Evolutionary conservation across 768 basidiomycete species (phyloP).

Genomic region (Trichaptum fuscoviolaceum): DNA sequence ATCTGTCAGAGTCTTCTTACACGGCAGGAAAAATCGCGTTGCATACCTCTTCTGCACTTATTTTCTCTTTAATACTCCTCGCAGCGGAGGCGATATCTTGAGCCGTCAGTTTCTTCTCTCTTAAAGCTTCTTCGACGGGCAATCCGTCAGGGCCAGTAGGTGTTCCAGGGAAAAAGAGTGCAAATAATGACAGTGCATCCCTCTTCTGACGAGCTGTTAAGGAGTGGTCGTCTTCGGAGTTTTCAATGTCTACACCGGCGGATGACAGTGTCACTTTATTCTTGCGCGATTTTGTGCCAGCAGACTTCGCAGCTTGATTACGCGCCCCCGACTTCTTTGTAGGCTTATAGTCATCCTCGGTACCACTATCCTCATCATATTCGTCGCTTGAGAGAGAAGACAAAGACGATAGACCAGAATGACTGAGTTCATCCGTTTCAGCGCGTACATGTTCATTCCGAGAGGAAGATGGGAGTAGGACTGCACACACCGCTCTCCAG

Average conservation of each 20-base stretch:
- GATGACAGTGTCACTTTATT: conserved; percentile 13
- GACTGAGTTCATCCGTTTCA: conserved; percentile 3
- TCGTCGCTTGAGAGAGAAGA: conserved; percentile 15
- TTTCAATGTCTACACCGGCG: conserved; percentile 1
- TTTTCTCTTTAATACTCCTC: conserved; percentile 60
- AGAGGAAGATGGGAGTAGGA: conserved; percentile 37
- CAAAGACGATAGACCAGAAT: neutral
- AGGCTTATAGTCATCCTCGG: conserved; percentile 11
- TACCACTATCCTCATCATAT: conserved; percentile 21
- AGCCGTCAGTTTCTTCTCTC: conserved; percentile 53
- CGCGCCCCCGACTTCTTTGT: neutral
- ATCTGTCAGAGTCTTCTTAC: conserved; percentile 5
- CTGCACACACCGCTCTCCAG: conserved; percentile 78
- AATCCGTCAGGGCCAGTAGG: conserved; percentile 14
- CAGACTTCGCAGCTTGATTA: conserved; percentile 24
- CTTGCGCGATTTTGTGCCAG: conserved; percentile 20
- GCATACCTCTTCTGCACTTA: conserved; percentile 70
- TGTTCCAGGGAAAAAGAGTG: conserved; percentile 61
- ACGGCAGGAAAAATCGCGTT: conserved; percentile 8
- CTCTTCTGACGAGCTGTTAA: conserved; percentile 45
- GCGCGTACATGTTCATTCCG: conserved; percentile 24
- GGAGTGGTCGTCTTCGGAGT: neutral
- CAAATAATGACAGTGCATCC: conserved; percentile 53
- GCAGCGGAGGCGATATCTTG: conserved; percentile 60
- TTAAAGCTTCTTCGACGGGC: conserved; percentile 38